Base-by-base conservation (phyloP, 371 early-diverging fungal species). In the Zopfochytrium polystomum region DNA sequence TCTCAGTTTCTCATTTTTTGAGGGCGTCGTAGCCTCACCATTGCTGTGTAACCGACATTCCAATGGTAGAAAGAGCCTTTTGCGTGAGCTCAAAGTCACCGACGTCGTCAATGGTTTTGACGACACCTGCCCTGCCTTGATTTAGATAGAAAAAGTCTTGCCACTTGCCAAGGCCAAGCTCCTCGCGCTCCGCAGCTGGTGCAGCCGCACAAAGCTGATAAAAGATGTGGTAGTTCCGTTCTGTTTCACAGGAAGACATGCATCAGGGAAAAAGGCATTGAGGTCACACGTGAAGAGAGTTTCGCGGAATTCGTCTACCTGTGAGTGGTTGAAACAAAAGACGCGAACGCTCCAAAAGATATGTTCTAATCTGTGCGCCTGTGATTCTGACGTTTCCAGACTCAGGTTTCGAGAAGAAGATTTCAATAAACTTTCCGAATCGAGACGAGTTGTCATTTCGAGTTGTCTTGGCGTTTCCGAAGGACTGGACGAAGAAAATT, bases 401-500 rank as follows among this genome's bases (percentile, higher is more conserved):
- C 18, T 67, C 49, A n/a, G 71, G 68, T 30, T 53, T 63, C 47
- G 75, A 67, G 72, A 86, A 86, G 44, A 80, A 68, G 30, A 89
- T 87, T 74, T 96, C 94, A 55, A 99, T 93, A 78, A 94, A 99
- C 84, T 99, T 99, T 52, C 99, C 99, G 76, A 99, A 98, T 22
- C 99, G 88, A 58, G 96, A 95, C 58, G 90, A 89, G 79, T 99
- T 99, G 76, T 99, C 95, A 77, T 99, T 99, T 73, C 97, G 83
- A 1, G 94, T 92, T n/a, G 99, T 99, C 76, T 98, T 98, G 55
- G 99, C 96, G 82, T 99, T 99, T 73, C 99, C 99, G 78, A 99
- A 99, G 55, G 95, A 91, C 77, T 99, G n/a, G n/a, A n/a, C n/a
- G n/a, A n/a, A n/a, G n/a, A n/a, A n/a, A n/a, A n/a, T n/a, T n/a